These are phyloP conservation scores for Themeda triandra DNA, from an alignment of 176 grass and related monocot genomes.

Conservation along the genomic window DNA sequence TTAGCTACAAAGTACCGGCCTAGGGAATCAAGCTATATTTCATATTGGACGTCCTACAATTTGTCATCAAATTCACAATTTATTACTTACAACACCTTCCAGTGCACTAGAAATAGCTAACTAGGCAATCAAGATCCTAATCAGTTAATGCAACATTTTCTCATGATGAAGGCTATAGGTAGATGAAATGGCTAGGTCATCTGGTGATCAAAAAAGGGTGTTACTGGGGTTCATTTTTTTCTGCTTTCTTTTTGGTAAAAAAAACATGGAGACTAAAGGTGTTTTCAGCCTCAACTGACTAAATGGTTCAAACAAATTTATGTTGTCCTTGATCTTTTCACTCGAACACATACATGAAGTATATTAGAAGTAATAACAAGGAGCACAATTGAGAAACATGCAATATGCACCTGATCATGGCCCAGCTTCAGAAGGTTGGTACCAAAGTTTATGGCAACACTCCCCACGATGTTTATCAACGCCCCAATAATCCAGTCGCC, in stretches of 20 bases:
- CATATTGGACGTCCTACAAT: background rate
- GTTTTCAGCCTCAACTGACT: background rate
- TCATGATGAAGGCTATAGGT: background rate
- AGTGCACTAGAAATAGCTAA: background rate
- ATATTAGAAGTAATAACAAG: slow-evolving; percentile 5
- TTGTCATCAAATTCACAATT: slow-evolving; percentile 14
- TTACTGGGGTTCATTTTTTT: background rate
- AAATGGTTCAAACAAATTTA: background rate
- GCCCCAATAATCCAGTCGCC: slow-evolving; percentile 96
- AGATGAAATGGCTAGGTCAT: background rate
- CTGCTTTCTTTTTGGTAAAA: background rate
- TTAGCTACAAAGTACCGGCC: background rate
- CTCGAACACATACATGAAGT: background rate
- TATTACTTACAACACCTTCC: slow-evolving; percentile 13
- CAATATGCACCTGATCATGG: slow-evolving; percentile 86
- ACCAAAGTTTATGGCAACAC: slow-evolving; percentile 97
- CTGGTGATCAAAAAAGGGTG: background rate
- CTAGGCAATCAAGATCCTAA: slow-evolving; percentile 2
- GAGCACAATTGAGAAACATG: slow-evolving; percentile 13
- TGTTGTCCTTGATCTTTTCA: background rate
- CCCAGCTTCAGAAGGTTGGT: slow-evolving; percentile 99
- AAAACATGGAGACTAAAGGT: background rate
- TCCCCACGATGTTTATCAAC: slow-evolving; percentile 94
- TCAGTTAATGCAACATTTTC: background rate
- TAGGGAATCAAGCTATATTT: background rate